Percentiles rank a stretch among this genome's conserved stretches.
Evolutionary conservation across 148 eudicot genomes (phyloP).

Genomic region (Cornus florida): DNA sequence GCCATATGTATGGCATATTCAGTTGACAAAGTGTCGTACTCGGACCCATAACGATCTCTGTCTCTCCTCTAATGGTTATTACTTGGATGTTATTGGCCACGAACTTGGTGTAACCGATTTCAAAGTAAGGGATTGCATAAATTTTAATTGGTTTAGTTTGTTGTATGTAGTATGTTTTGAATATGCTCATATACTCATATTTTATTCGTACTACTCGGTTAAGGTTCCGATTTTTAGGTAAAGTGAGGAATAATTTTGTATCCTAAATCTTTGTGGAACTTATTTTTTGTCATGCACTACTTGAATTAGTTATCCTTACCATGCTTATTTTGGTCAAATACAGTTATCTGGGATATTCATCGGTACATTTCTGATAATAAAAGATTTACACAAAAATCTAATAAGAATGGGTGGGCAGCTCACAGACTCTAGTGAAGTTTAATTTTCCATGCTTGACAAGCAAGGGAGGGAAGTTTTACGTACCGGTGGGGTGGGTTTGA

Average conservation of each 20-base stretch:
- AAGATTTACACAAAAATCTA: background rate
- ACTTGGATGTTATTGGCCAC: constrained; percentile 72
- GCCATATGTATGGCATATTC: constrained; percentile 63
- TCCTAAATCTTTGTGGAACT: background rate
- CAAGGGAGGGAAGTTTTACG: background rate
- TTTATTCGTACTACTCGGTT: background rate
- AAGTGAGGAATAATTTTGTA: background rate
- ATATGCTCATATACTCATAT: background rate
- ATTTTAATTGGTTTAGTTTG: background rate
- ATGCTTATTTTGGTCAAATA: too few relatives aligned
- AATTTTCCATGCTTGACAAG: background rate
- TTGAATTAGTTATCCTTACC: background rate
- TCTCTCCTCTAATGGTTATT: constrained; percentile 51
- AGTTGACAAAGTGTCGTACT: constrained; percentile 45
- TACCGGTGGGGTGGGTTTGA: too few relatives aligned
- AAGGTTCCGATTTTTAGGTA: background rate
- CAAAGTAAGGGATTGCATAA: constrained; percentile 50
- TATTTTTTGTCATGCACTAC: background rate
- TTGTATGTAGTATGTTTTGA: background rate
- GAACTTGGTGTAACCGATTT: constrained; percentile 67
- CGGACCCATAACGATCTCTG: constrained; percentile 27
- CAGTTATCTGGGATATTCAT: background rate
- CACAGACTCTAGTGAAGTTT: background rate
- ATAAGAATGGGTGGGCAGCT: background rate
- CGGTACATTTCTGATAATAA: background rate